A percentile compares a stretch with the other conserved stretches of the same genome.
These are phyloP conservation scores for Talaromyces sp. DNA, from an alignment of 2,329 filamentous ascomycete species.

Conservation along the genomic window DNA sequence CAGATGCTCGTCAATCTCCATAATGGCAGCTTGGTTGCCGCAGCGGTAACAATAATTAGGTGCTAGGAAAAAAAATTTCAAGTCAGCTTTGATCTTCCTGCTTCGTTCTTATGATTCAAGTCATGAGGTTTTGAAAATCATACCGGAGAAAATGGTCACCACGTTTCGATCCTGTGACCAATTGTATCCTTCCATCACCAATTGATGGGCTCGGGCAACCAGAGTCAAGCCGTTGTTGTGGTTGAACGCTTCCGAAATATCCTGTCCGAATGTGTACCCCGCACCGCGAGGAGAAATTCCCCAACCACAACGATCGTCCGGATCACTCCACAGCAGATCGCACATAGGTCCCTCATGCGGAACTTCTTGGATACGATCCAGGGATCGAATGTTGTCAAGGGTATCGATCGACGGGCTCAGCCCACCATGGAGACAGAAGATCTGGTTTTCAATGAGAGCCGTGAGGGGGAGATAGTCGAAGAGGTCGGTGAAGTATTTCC, in stretches of 20 bases:
- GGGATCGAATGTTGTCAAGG: slow-evolving; percentile 88
- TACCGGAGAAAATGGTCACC: slow-evolving; percentile 97
- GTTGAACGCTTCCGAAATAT: slow-evolving; percentile 98
- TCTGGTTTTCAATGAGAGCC: slow-evolving; percentile 97
- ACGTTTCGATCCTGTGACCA: slow-evolving; percentile 99
- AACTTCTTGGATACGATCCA: slow-evolving; percentile 97
- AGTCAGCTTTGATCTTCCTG: not conserved
- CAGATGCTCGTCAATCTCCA: slow-evolving; percentile 99
- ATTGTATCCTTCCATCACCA: slow-evolving; percentile 99
- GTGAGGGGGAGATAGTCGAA: slow-evolving; percentile 98
- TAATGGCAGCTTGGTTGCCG: slow-evolving; percentile 99
- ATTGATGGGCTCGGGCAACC: slow-evolving; percentile 93
- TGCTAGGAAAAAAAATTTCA: slow-evolving; percentile 45
- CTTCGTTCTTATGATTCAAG: too few species aligned
- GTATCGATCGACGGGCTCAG: slow-evolving; percentile 96
- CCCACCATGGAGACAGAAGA: slow-evolving; percentile 97
- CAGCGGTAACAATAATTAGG: slow-evolving; percentile 98
- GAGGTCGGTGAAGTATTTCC: slow-evolving; percentile 98
- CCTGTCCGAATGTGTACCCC: slow-evolving; percentile 93
- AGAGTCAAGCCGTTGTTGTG: slow-evolving; percentile 97
- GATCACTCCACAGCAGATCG: slow-evolving; percentile 96
- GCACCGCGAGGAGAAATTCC: slow-evolving; percentile 93
- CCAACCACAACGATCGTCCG: slow-evolving; percentile 95
- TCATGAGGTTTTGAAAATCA: slow-evolving; percentile 24
- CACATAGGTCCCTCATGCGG: slow-evolving; percentile 98